These are phyloP conservation scores for Glycine latifolia DNA, from an alignment of 306 rosid genomes.

Conservation along the genomic window DNA sequence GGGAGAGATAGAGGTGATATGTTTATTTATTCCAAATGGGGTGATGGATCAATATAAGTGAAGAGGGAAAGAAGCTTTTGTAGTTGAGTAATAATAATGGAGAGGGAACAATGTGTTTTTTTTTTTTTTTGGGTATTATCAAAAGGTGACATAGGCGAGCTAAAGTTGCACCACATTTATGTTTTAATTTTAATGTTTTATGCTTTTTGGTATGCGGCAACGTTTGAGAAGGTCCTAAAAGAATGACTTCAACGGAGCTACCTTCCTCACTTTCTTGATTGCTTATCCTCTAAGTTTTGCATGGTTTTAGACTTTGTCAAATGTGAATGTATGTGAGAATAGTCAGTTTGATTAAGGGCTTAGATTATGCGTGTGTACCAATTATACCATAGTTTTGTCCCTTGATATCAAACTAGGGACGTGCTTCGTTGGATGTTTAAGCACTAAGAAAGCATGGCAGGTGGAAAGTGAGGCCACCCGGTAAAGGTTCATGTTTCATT, in stretches of 20 bases:
- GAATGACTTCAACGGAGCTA: constrained; percentile 23
- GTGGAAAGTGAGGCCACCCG: constrained; percentile 11
- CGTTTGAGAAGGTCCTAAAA: constrained; percentile 44
- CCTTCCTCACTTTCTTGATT: constrained; percentile 36
- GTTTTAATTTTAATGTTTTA: constrained; percentile 52
- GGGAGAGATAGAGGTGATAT: constrained; percentile 31
- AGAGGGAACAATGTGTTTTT: constrained; percentile 57
- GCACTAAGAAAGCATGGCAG: constrained; percentile 50
- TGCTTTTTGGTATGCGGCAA: constrained; percentile 56
- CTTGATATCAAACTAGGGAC: not conserved
- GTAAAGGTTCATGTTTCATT: constrained; percentile 9
- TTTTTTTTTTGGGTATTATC: constrained; percentile 47
- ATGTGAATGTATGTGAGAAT: not conserved
- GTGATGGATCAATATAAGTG: constrained; percentile 45
- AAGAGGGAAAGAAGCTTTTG: constrained; percentile 66
- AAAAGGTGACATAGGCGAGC: constrained; percentile 52
- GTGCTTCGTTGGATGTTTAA: constrained; percentile 50
- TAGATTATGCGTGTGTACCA: not conserved
- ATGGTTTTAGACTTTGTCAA: constrained; percentile 43
- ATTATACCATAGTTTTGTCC: not conserved
- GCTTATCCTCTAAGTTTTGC: constrained; percentile 44
- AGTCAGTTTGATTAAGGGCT: constrained; percentile 43
- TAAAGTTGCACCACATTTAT: constrained; percentile 55
- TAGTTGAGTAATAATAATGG: constrained; percentile 49
- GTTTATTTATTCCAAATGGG: constrained; percentile 44